phyloP scores from a whole-genome alignment of 495 filamentous ascomycete species.

The Diplogelasinospora grovesii region DNA sequence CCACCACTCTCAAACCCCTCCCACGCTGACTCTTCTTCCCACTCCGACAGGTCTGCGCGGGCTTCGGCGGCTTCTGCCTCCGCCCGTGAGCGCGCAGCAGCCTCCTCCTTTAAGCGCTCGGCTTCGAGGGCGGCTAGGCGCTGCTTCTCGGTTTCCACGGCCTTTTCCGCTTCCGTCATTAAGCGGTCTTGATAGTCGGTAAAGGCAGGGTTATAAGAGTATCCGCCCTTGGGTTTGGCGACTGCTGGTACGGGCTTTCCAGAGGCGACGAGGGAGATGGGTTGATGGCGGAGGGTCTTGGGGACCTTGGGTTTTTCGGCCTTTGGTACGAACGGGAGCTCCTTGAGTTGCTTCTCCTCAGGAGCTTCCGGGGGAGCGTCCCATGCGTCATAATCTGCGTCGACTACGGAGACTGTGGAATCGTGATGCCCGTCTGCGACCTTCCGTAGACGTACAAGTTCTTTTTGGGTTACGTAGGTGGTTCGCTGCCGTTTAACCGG shows the following conservation, averaged over 20 bases:
- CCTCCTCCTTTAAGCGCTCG: constrained; percentile 48
- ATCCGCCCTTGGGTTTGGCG: constrained; percentile 66
- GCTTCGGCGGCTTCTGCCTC: constrained; percentile 61
- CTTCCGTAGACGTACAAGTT: constrained; percentile 66
- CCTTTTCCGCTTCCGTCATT: constrained; percentile 65
- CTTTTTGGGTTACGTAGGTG: constrained; percentile 72
- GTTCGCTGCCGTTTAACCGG: constrained; percentile 64
- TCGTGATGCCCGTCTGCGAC: constrained; percentile 68
- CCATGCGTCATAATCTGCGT: constrained; percentile 74
- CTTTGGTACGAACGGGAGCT: constrained; percentile 58
- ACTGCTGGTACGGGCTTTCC: constrained; percentile 76
- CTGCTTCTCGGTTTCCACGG: constrained; percentile 71
- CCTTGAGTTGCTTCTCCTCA: constrained; percentile 42
- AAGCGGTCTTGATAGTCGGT: constrained; percentile 75
- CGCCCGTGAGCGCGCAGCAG: constrained; percentile 46
- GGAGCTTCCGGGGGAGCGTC: constrained; percentile 42
- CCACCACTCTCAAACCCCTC: constrained; percentile 67
- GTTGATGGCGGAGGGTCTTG: constrained; percentile 64
- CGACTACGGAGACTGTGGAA: constrained; percentile 45
- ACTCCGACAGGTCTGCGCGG: constrained; percentile 59
- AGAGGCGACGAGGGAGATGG: constrained; percentile 70
- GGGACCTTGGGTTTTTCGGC: constrained; percentile 63
- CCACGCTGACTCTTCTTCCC: constrained; percentile 83
- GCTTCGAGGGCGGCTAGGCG: constrained; percentile 61
- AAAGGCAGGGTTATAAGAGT: constrained; percentile 86